Conservation (phyloP, 768 basidiomycete species). For the Trametes meyenii region DNA sequence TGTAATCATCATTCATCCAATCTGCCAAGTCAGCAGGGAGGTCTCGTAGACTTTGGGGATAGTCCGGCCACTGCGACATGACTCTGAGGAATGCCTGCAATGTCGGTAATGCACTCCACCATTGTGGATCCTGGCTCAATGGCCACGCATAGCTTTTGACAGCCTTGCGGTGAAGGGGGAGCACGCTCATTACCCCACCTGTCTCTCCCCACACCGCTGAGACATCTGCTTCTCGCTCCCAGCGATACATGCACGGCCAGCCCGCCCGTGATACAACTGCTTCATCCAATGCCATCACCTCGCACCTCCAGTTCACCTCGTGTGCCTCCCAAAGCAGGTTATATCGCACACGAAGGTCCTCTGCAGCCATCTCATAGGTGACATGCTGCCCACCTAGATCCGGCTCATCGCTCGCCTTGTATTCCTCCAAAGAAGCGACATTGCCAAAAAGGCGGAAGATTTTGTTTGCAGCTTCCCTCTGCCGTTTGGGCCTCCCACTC, state of each 20-base stretch:
- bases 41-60: not conserved
- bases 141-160: not conserved
- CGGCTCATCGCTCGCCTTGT: not conserved
- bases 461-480: not conserved
- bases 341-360: not conserved
- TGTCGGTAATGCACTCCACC: no score
- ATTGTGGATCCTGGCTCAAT: not conserved
- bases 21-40: not conserved
- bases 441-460: not conserved
- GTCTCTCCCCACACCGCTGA: not conserved
- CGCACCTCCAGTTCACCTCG: conserved; percentile 6
- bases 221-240: conserved; percentile 1
- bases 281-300: conserved; percentile 1
- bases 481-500: not conserved
- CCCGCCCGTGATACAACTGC: not conserved
- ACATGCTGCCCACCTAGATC: not conserved
- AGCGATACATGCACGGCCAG: conserved; percentile 2
- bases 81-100: not conserved
- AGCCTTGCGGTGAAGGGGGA: not conserved
- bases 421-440: not conserved
- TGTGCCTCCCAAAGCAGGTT: not conserved
- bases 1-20: not conserved
- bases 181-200: not conserved
- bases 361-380: not conserved
- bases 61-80: not conserved